These are phyloP conservation scores for Colletotrichum camelliae DNA, from an alignment of 2,329 filamentous ascomycete species.

Conservation along the genomic window DNA sequence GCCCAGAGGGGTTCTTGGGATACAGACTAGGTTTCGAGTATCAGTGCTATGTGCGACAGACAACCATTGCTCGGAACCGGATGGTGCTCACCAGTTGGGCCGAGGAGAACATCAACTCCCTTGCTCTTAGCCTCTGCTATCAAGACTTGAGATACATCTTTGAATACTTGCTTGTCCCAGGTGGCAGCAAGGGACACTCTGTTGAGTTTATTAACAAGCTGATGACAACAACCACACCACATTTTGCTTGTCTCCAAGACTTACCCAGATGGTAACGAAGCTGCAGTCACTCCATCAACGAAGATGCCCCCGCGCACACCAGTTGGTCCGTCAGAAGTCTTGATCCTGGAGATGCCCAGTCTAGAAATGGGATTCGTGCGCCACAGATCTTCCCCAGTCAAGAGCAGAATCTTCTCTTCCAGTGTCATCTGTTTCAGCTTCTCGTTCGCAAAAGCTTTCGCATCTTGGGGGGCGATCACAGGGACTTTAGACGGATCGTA, in stretches of 20 bases:
- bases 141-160: background rate
- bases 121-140: background rate
- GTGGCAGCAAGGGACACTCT: background rate
- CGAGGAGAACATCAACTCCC: background rate
- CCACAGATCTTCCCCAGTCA: background rate
- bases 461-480: background rate
- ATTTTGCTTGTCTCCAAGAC: background rate
- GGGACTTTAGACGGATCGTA: background rate
- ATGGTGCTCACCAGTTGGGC: background rate
- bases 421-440: background rate
- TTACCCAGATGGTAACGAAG: background rate
- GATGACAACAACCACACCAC: background rate
- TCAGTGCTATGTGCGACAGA: background rate
- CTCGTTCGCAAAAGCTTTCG: background rate
- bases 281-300: background rate
- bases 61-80: too few species aligned
- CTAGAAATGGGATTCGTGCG: background rate
- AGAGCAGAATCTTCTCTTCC: background rate
- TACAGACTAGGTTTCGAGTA: background rate
- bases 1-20: conserved; percentile 56
- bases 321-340: background rate
- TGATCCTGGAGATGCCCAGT: background rate
- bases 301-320: background rate
- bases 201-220: background rate
- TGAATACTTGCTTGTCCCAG: background rate